These are phyloP conservation scores for Myxozyma neglecta DNA, from an alignment of 805 yeast species.

Conservation along the genomic window DNA sequence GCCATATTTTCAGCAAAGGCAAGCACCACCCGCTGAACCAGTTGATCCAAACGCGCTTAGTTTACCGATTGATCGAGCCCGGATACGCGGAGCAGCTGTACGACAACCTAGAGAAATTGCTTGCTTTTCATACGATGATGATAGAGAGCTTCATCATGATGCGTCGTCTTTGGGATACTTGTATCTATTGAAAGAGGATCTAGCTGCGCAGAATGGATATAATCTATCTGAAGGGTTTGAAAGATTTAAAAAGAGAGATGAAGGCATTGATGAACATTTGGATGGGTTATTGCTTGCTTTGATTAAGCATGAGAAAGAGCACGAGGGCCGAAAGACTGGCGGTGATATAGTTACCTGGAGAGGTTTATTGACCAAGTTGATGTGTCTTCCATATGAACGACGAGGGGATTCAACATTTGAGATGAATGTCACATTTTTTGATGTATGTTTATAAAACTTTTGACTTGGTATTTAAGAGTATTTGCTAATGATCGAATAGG, in stretches of 20 bases:
- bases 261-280: constrained; percentile 50
- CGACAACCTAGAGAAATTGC: constrained; percentile 83
- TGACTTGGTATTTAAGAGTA: background rate
- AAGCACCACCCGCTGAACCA: constrained; percentile 5
- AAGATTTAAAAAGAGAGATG: constrained; percentile 58
- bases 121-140: constrained; percentile 62
- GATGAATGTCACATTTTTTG: constrained; percentile 65
- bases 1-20: background rate
- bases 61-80: constrained; percentile 16
- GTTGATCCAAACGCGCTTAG: constrained; percentile 1
- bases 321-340: constrained; percentile 45
- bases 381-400: constrained; percentile 63
- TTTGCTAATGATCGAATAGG: constrained; percentile 13
- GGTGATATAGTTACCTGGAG: constrained; percentile 79
- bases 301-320: constrained; percentile 52
- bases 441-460: constrained; percentile 44
- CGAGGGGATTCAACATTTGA: constrained; percentile 52
- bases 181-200: constrained; percentile 68
- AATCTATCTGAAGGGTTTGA: constrained; percentile 67
- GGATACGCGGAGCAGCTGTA: constrained; percentile 51
- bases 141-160: constrained; percentile 46
- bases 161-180: constrained; percentile 64
- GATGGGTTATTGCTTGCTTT: constrained; percentile 59
- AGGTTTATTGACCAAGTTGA: constrained; percentile 74
- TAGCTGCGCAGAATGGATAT: constrained; percentile 50